Base-by-base conservation (phyloP, 1,284 basidiomycete genomes). In the Cryptococcus hybrid region DNA sequence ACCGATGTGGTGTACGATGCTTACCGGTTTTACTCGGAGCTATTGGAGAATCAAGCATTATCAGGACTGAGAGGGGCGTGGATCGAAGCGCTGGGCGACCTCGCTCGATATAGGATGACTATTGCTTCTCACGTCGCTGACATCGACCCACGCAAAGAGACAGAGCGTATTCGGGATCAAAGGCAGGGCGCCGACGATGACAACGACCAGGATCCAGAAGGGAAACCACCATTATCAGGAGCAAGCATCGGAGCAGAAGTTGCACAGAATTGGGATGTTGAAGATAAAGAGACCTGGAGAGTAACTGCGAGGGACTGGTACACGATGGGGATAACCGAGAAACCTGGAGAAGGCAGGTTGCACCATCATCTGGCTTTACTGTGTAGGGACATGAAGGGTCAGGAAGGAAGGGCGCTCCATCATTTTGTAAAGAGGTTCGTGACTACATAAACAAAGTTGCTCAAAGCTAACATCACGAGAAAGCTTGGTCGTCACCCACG, bases 361-460 rank as follows among this genome's bases (percentile, higher is more conserved):
- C 95, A 99, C 74, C 92, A 97, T 73, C 91, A 97, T 73, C 80
- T 99, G n/a, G 96, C 92, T 1, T 77, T 96, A 57, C 81, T 99
- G 50, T 88, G 87, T 67, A 82, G 89, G 24, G 90, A 93, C 68
- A 84, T 84, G 18, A 87, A 89, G 57, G 84, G 83, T 1, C 90
- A 95, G 66, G 93, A 96, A 64, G 76, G 94, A n/a, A 82, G 87
- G 7, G 86, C 87, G 0, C 82, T 97, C 8, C 95, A 99, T 74
- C 95, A 97, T 76, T 95, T 94, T 65, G 84, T 87, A n/a, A 97
- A 97, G 79, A 95, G 91, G 91, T 91, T 42, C 53, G 83, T 35
- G 11, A 15, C 44, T 40, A 30, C 36, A 7, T 34, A 36, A 13
- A 24, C 12, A 36, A 18, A 12, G 15, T 9, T 15, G 34, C 47